Conservation (phyloP, 2,329 filamentous ascomycete species). For the Plectosphaerella sp. region DNA sequence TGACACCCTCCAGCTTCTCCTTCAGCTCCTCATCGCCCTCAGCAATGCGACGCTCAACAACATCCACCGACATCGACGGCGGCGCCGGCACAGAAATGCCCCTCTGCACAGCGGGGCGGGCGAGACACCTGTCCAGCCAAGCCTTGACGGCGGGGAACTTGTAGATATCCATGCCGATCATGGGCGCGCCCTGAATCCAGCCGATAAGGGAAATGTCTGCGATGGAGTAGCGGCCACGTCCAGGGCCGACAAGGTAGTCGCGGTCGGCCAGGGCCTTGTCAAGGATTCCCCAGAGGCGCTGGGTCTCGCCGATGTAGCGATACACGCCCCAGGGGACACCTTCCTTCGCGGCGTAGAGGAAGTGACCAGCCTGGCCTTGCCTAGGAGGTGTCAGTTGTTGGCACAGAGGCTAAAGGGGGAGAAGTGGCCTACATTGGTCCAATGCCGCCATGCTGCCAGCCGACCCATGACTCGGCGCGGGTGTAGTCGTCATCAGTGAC, state of each 20-base stretch:
- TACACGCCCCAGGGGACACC: conserved; percentile 67
- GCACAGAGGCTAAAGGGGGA: background rate
- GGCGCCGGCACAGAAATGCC: conserved; percentile 57
- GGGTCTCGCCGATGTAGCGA: conserved; percentile 71
- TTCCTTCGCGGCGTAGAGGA: conserved; percentile 62
- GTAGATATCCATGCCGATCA: conserved; percentile 59
- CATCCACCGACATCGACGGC: conserved; percentile 31
- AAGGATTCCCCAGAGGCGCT: conserved; percentile 69
- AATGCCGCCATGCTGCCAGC: conserved; percentile 70
- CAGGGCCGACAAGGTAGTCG: conserved; percentile 50
- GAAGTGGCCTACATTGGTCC: conserved; percentile 48
- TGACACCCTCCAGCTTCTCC: conserved; percentile 32
- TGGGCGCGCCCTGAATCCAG: conserved; percentile 54
- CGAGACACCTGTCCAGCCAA: conserved; percentile 61
- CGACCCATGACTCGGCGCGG: conserved; percentile 45
- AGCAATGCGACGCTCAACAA: conserved; percentile 29
- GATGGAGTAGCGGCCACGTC: conserved; percentile 53
- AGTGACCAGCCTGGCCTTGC: conserved; percentile 75
- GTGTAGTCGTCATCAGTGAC: conserved; percentile 32
- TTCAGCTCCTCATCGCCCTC: conserved; percentile 42
- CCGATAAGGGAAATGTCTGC: conserved; percentile 71
- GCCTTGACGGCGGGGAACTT: conserved; percentile 62
- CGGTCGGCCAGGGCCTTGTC: conserved; percentile 56
- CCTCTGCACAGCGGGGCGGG: conserved; percentile 57
- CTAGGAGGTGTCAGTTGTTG: conserved; percentile 25